Conservation (phyloP, 805 yeast species). For the Candida jianshihensis region DNA sequence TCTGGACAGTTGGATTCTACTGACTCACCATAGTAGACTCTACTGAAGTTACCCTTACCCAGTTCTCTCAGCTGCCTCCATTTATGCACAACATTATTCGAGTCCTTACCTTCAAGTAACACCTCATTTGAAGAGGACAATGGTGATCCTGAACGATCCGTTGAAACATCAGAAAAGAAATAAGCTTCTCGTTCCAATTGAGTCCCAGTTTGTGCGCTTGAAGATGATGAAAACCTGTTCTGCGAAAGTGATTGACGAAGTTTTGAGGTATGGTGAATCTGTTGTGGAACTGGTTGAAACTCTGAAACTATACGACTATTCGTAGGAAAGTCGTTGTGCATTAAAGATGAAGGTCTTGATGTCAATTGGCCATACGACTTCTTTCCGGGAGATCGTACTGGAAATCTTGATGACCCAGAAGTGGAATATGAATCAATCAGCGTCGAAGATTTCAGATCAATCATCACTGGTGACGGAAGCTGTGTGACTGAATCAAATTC, state of each 20-base stretch:
- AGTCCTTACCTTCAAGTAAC: conserved; percentile 14
- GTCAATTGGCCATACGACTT: conserved; percentile 4
- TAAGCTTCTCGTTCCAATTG: conserved; percentile 3
- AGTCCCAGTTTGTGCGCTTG: background rate
- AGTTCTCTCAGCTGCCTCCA: conserved; percentile 36
- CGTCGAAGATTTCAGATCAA: conserved; percentile 6
- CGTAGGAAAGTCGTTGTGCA: background rate
- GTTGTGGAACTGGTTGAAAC: conserved; percentile 22
- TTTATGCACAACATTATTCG: conserved; percentile 5
- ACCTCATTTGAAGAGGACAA: background rate
- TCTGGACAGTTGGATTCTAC: conserved; percentile 13
- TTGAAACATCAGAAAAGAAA: background rate
- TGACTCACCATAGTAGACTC: too few species aligned
- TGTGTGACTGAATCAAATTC: conserved; percentile 31
- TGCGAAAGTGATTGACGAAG: conserved; percentile 8
- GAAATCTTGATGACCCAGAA: background rate
- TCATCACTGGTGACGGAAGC: conserved; percentile 39
- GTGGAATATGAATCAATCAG: background rate
- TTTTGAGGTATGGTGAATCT: background rate
- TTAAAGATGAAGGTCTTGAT: conserved; percentile 6
- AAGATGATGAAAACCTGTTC: conserved; percentile 16
- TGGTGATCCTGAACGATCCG: background rate
- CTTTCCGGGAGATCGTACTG: conserved; percentile 1
- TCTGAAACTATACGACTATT: conserved; percentile 30
- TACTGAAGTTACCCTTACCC: conserved; percentile 67